Evolutionary conservation across 148 eudicot genomes (phyloP).

Genomic region (Rhododendron vialii): DNA sequence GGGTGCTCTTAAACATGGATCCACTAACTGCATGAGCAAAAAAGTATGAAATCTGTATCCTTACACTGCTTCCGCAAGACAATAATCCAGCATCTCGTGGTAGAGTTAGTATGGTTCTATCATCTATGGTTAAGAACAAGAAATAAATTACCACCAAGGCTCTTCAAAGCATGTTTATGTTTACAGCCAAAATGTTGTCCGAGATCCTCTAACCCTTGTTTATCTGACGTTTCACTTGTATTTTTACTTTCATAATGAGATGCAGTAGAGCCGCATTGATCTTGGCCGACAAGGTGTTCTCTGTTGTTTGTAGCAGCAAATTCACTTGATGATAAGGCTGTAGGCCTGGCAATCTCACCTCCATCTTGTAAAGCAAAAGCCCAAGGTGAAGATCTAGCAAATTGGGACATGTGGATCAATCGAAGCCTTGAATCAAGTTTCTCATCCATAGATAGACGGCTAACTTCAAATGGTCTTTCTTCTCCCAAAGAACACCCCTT

Average conservation of each 20-base stretch:
- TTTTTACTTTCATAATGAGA: not conserved
- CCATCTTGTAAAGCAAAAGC: not conserved
- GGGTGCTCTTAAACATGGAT: not conserved
- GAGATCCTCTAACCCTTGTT: not conserved
- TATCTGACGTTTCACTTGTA: not conserved
- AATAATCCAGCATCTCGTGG: not conserved
- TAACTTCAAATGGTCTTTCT: not conserved
- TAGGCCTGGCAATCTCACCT: not conserved
- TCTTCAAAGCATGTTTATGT: not conserved
- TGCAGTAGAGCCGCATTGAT: slow-evolving; percentile 14
- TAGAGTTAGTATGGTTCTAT: not conserved
- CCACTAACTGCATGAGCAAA: not conserved
- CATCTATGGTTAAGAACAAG: not conserved
- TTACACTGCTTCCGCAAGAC: slow-evolving; percentile 26
- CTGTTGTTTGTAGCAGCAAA: slow-evolving; percentile 9
- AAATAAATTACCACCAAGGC: not conserved
- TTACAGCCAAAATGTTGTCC: not conserved
- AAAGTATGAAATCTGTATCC: slow-evolving; percentile 21
- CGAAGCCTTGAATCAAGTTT: not conserved
- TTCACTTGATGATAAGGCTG: not conserved
- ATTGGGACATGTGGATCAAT: not conserved
- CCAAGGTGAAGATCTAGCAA: not conserved
- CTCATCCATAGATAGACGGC: not conserved
- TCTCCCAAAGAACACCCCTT: not conserved
- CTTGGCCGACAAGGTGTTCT: slow-evolving; percentile 16